Base-by-base conservation (phyloP, 164 flowering plant species). In the Macadamia tetraphylla region DNA sequence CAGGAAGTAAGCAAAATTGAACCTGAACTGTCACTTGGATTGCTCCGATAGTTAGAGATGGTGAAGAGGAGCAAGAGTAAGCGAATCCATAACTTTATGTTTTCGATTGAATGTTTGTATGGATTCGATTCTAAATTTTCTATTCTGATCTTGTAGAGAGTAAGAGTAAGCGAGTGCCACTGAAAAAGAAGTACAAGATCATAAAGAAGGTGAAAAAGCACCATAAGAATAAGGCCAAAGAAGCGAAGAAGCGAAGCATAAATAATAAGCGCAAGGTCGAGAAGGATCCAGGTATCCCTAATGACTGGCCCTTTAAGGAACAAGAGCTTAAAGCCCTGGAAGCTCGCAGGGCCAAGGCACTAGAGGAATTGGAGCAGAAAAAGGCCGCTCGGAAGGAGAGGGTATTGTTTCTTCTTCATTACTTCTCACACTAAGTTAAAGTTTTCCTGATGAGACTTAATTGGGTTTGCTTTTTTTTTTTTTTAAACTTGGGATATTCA, bases 341-440 rank as follows among this genome's bases (percentile, higher is more conserved):
- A 5, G 89, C 92, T 3, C 84, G n/a, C n/a, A n/a, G n/a, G n/a
- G n/a, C n/a, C n/a, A 80, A 0, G 92, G 88, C 9, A 11, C 90
- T 1, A 92, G 92, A n/a, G 65, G 99, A 92, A 48, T 58, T 86
- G 62, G 99, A 92, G 80, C 87, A 81, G 64, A 90, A 90, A 81
- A 95, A 95, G 77, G 93, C 93, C 29, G 94, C 92, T 29, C 88
- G 93, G 52, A 91, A 91, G 53, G 98, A 90, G 73, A 89, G 94
- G 96, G 99, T 92, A 85, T 9, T 10, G n/a, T 35, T 1, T 1
- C 49, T 13, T 23, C 12, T 8, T 32, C 9, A 29, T 62, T 32
- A n/a, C 30, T 42, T 3, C 62, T 42, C 9, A 51, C 5, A 13
- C 15, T 52, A 52, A 9, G 57, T 52, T 52, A 52, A 9, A 17